Evolutionary conservation across 176 grass and related monocot genomes (phyloP).

Genomic region (Panicum miliaceum): DNA sequence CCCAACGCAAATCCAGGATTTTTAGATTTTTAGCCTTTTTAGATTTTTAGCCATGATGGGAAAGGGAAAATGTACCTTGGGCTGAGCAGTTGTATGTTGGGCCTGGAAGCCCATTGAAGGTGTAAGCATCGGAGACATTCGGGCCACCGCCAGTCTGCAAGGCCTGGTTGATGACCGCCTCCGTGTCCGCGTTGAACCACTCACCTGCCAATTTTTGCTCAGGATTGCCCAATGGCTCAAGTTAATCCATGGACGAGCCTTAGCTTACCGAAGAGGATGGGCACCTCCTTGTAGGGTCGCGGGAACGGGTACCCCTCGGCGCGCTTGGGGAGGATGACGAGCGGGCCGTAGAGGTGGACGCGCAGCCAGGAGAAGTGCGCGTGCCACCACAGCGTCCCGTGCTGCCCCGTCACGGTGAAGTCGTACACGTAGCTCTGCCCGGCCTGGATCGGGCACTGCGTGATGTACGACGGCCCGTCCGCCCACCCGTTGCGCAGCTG

Average conservation of each 20-base stretch:
- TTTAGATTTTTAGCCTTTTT: neutral
- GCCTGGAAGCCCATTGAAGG: conserved; percentile 74
- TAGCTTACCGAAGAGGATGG: conserved; percentile 69
- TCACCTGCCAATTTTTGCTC: conserved; percentile 51
- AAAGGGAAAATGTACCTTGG: conserved; percentile 25
- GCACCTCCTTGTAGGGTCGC: conserved; percentile 65
- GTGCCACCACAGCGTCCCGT: conserved; percentile 92
- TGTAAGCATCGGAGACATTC: conserved; percentile 73
- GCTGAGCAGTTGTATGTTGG: conserved; percentile 73
- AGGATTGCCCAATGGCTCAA: neutral
- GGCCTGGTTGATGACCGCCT: conserved; percentile 67
- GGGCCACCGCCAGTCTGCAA: conserved; percentile 59
- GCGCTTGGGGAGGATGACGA: conserved; percentile 69
- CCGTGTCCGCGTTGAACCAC: conserved; percentile 70
- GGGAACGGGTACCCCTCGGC: conserved; percentile 69
- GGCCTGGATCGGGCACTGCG: conserved; percentile 75
- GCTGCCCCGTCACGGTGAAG: conserved; percentile 61
- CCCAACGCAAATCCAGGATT: neutral
- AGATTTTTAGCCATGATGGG: neutral
- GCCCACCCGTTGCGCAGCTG: conserved; percentile 70
- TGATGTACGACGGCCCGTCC: conserved; percentile 75
- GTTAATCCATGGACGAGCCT: neutral
- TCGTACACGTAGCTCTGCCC: conserved; percentile 65
- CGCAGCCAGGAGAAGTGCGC: conserved; percentile 86
- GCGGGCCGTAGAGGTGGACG: conserved; percentile 68